These are phyloP conservation scores for Brassica carinata DNA, from an alignment of 345 rosid species.

Conservation along the genomic window DNA sequence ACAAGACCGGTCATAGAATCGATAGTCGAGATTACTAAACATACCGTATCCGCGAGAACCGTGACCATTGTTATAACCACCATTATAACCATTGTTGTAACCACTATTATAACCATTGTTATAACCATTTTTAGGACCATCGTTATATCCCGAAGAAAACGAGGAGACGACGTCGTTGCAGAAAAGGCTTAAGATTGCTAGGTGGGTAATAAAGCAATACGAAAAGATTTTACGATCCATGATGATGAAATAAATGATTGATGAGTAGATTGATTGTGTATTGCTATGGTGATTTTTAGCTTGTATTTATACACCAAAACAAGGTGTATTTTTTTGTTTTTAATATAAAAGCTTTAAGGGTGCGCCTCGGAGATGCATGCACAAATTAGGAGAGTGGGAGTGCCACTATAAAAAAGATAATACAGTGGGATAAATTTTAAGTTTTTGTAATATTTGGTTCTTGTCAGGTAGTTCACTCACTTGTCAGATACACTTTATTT, in stretches of 20 bases:
- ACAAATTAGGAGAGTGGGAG: slow-evolving; percentile 33
- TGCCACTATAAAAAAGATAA: slow-evolving; percentile 35
- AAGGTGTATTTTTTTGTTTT: neutral
- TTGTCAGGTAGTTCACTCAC: slow-evolving; percentile 34
- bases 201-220: neutral
- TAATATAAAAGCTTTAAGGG: slow-evolving; percentile 6
- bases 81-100: slow-evolving; percentile 31
- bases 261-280: slow-evolving; percentile 27
- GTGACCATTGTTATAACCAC: slow-evolving; percentile 30
- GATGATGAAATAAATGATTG: slow-evolving; percentile 10
- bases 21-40: slow-evolving; percentile 44
- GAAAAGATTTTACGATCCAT: slow-evolving; percentile 27
- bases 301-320: slow-evolving; percentile 34
- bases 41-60: slow-evolving; percentile 14
- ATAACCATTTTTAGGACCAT: slow-evolving; percentile 16
- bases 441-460: slow-evolving; percentile 19
- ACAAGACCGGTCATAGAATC: slow-evolving; percentile 63
- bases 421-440: slow-evolving; percentile 13
- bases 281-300: slow-evolving; percentile 13
- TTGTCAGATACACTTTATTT: neutral
- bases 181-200: slow-evolving; percentile 32
- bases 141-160: slow-evolving; percentile 33
- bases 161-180: slow-evolving; percentile 20
- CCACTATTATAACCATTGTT: slow-evolving; percentile 1
- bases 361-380: slow-evolving; percentile 41